Evolutionary conservation across 139 green algal species (phyloP).

Genomic region (Choricystis sp.): DNA sequence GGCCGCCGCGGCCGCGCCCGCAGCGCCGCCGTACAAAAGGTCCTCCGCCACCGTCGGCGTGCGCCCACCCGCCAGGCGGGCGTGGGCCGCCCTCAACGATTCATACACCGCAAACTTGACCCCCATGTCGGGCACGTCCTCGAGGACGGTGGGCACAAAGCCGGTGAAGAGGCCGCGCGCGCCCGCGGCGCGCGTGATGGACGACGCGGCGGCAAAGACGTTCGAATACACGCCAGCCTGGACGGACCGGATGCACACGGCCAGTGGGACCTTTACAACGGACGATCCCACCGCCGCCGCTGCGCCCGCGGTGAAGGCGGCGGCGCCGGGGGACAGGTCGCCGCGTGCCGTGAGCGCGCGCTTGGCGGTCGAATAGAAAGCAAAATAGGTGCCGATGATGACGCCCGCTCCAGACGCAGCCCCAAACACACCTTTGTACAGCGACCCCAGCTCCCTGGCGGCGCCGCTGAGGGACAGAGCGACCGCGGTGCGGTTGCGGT

Average conservation of each 20-base stretch:
- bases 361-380: constrained; percentile 61
- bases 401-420: constrained; percentile 81
- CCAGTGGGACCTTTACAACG: constrained; percentile 75
- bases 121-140: constrained; percentile 86
- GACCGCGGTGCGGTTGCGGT: not conserved
- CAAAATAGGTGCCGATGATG: constrained; percentile 89
- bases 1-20: constrained; percentile 63
- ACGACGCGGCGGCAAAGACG: constrained; percentile 37
- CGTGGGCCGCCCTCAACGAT: constrained; percentile 43
- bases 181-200: constrained; percentile 45
- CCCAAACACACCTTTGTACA: constrained; percentile 57
- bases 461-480: not conserved
- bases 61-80: not conserved
- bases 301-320: constrained; percentile 57
- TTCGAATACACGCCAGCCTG: constrained; percentile 75
- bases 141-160: constrained; percentile 71
- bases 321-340: not conserved
- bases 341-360: constrained; percentile 26
- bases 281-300: constrained; percentile 52
- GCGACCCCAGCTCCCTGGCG: constrained; percentile 7
- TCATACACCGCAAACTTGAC: constrained; percentile 86
- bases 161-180: constrained; percentile 61
- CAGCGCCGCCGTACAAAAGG: constrained; percentile 59
- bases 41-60: constrained; percentile 37
- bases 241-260: constrained; percentile 76